Percentiles rank a stretch among this genome's conserved stretches.
These are phyloP conservation scores for Botrytis deweyae DNA, from an alignment of 2,329 filamentous ascomycete genomes.

Conservation along the genomic window DNA sequence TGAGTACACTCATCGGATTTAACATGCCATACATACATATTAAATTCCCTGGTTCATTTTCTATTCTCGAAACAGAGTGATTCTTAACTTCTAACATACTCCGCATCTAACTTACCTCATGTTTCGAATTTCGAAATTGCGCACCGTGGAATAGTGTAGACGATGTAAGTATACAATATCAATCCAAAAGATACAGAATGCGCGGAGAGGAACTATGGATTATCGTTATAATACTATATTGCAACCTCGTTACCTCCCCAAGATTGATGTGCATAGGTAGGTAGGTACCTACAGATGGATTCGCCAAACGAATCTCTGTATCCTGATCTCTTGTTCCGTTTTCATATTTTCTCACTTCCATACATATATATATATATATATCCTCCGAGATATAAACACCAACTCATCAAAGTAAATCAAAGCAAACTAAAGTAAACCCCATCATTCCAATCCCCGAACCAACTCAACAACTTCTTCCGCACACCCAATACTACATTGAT, in stretches of 20 bases:
- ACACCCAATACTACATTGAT: slow-evolving; percentile 37
- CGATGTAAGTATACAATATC: not conserved
- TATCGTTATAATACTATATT: not conserved
- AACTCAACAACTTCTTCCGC: slow-evolving; percentile 32
- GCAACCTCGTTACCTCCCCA: not conserved
- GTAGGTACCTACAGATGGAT: not conserved
- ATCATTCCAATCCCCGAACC: slow-evolving; percentile 11
- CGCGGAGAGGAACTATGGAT: not conserved
- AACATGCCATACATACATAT: not conserved
- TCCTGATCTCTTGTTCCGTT: no score
- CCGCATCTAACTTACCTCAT: not conserved
- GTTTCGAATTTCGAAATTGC: not conserved
- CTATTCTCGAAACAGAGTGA: no score
- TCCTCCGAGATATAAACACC: no score
- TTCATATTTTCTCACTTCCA: not conserved
- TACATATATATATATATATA: not conserved
- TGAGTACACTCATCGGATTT: rapidly evolving
- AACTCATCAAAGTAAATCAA: no score
- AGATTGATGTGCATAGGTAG: not conserved
- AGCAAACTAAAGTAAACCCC: no score
- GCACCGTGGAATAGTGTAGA: not conserved
- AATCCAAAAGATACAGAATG: not conserved
- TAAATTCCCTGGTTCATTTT: no score
- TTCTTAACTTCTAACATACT: not conserved
- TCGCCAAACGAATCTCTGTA: not conserved